A percentile compares a stretch with the other conserved stretches of the same genome.
Evolutionary conservation across 1,284 basidiomycete genomes (phyloP).

Genomic region (Apiotrichum montevideense): DNA sequence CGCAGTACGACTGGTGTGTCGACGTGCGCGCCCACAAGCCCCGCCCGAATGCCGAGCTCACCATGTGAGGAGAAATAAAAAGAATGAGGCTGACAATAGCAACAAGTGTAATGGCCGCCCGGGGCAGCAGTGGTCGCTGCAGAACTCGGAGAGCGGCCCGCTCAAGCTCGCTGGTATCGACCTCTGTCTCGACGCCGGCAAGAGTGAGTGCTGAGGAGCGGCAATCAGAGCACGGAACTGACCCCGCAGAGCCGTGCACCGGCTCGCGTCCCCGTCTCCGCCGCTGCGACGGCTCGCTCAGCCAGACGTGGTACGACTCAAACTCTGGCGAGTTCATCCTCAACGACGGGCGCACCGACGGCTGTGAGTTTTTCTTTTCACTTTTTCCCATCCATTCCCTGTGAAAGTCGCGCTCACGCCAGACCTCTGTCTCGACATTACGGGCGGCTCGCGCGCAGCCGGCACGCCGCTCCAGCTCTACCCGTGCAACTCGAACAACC

Average conservation of each 20-base stretch:
- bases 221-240: neutral
- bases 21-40: neutral
- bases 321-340: slow-evolving; percentile 12
- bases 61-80: neutral
- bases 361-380: neutral
- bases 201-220: neutral
- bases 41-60: neutral
- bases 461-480: slow-evolving; percentile 1
- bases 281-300: neutral
- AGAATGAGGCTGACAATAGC: neutral
- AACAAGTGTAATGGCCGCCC: neutral
- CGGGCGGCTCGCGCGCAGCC: neutral
- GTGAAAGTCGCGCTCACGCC: too few species aligned
- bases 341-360: neutral
- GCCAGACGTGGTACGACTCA: neutral
- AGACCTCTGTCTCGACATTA: slow-evolving; percentile 5
- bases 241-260: neutral
- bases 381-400: too few species aligned
- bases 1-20: slow-evolving; percentile 4
- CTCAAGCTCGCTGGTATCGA: neutral
- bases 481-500: neutral
- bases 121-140: neutral
- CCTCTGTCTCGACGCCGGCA: slow-evolving; percentile 3
- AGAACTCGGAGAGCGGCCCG: neutral
- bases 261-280: neutral